Evolutionary conservation across 805 yeast species (phyloP).

Genomic region (Saccharomyces paradoxus): DNA sequence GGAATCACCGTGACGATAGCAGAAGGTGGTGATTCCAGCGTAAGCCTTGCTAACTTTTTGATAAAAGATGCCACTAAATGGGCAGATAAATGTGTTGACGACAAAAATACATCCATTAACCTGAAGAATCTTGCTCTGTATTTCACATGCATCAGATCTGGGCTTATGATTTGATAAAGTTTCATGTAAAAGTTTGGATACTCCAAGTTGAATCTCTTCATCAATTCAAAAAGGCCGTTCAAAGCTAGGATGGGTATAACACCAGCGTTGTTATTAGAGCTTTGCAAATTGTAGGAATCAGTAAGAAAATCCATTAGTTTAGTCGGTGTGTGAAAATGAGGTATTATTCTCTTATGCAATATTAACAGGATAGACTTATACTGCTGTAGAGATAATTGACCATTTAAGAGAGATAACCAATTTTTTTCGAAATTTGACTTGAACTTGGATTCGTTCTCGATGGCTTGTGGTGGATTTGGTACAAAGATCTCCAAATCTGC

Average conservation of each 20-base stretch:
- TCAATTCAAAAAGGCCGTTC: conserved; percentile 80
- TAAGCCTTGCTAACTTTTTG: conserved; percentile 67
- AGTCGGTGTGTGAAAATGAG: conserved; percentile 71
- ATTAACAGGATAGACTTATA: conserved; percentile 62
- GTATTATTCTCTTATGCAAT: conserved; percentile 78
- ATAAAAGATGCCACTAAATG: conserved; percentile 82
- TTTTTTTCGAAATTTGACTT: conserved; percentile 61
- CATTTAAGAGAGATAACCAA: conserved; percentile 51
- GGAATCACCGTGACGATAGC: conserved; percentile 84
- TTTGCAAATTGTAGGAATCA: conserved; percentile 56
- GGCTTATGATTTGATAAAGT: conserved; percentile 71
- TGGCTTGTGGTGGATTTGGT: conserved; percentile 40
- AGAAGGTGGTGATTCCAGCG: conserved; percentile 74
- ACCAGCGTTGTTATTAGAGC: conserved; percentile 34
- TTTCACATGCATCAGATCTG: conserved; percentile 63
- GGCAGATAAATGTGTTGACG: conserved; percentile 82
- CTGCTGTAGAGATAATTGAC: conserved; percentile 43
- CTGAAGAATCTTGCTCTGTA: conserved; percentile 85
- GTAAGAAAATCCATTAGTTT: conserved; percentile 88
- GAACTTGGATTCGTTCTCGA: conserved; percentile 39
- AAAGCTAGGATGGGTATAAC: conserved; percentile 69
- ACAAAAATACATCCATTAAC: conserved; percentile 72
- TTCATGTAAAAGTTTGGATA: conserved; percentile 85
- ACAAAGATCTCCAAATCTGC: conserved; percentile 33
- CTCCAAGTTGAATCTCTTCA: conserved; percentile 75